A percentile compares a stretch with the other conserved stretches of the same genome.
Evolutionary conservation across 805 yeast species (phyloP).

Genomic region (Pichia insulana): DNA sequence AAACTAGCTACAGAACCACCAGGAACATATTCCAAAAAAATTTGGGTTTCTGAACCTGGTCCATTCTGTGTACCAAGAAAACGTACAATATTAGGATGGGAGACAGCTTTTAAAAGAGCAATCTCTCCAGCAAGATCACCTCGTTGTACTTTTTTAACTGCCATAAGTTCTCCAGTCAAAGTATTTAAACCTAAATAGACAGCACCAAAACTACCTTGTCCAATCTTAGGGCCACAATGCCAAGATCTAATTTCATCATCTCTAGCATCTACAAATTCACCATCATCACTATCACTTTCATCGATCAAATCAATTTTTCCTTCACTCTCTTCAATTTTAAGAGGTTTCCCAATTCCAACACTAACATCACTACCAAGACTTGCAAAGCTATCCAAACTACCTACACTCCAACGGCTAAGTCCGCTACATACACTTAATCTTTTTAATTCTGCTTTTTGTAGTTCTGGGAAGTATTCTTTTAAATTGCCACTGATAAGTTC

Average conservation of each 20-base stretch:
- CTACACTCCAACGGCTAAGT: constrained; percentile 6
- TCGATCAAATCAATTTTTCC: constrained; percentile 38
- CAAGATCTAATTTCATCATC: constrained; percentile 40
- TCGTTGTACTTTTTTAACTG: constrained; percentile 76
- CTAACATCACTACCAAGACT: constrained; percentile 24
- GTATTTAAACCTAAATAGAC: constrained; percentile 91
- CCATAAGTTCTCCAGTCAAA: constrained; percentile 90
- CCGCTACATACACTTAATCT: constrained; percentile 14
- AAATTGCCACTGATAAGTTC: constrained; percentile 84
- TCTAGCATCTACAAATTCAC: constrained; percentile 26
- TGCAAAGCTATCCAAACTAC: background rate
- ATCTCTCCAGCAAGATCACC: constrained; percentile 70
- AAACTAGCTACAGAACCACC: constrained; percentile 44
- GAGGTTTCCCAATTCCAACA: constrained; percentile 23
- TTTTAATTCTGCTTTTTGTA: constrained; percentile 48
- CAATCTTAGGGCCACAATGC: constrained; percentile 89
- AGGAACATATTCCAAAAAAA: constrained; percentile 51
- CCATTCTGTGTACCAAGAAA: constrained; percentile 84
- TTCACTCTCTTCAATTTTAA: constrained; percentile 1
- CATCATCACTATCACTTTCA: constrained; percentile 32
- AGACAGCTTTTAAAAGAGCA: constrained; percentile 62
- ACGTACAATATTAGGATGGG: constrained; percentile 88
- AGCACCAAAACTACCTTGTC: constrained; percentile 91
- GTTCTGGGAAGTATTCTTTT: constrained; percentile 85
- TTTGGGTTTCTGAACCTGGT: constrained; percentile 53